Percentiles rank a stretch among this genome's conserved stretches.
phyloP scores from a whole-genome alignment of 768 basidiomycete species.

The Lactarius quietus region DNA sequence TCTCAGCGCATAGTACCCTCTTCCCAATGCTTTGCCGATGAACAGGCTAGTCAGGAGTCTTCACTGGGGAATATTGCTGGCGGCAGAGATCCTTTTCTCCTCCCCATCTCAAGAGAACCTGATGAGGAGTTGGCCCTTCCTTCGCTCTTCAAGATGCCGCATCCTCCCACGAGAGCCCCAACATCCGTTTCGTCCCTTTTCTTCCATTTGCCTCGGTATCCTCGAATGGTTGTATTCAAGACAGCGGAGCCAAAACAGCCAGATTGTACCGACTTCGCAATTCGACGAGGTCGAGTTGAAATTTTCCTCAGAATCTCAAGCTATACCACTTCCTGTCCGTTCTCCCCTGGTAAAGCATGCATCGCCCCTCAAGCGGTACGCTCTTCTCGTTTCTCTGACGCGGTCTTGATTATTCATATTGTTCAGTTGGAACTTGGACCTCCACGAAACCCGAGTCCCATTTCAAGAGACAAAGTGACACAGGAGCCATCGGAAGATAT shows the following conservation, averaged over 20 bases:
- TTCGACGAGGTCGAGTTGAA: conserved; percentile 17
- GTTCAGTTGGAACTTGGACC: conserved; percentile 1
- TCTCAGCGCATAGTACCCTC: conserved; percentile 24
- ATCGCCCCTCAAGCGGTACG: conserved; percentile 5
- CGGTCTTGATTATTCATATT: background rate
- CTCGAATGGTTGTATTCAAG: background rate
- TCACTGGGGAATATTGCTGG: background rate
- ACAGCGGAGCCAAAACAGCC: conserved; percentile 7
- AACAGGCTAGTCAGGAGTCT: background rate
- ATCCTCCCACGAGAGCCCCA: background rate
- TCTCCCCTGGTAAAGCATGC: background rate
- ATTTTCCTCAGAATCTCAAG: background rate
- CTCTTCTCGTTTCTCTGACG: background rate
- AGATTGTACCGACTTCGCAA: conserved; percentile 22
- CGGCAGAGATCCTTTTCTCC: background rate
- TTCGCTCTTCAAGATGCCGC: background rate
- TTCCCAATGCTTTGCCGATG: conserved; percentile 20
- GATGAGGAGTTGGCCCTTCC: background rate
- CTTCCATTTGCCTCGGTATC: background rate
- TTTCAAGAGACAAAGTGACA: background rate
- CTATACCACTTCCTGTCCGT: background rate
- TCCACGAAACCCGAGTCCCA: background rate
- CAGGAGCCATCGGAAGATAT: conserved; percentile 1
- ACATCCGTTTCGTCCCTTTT: background rate
- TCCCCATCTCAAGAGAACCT: background rate